These are phyloP conservation scores for Sclerotinia trifoliorum DNA, from an alignment of 2,329 filamentous ascomycete species.

Conservation along the genomic window DNA sequence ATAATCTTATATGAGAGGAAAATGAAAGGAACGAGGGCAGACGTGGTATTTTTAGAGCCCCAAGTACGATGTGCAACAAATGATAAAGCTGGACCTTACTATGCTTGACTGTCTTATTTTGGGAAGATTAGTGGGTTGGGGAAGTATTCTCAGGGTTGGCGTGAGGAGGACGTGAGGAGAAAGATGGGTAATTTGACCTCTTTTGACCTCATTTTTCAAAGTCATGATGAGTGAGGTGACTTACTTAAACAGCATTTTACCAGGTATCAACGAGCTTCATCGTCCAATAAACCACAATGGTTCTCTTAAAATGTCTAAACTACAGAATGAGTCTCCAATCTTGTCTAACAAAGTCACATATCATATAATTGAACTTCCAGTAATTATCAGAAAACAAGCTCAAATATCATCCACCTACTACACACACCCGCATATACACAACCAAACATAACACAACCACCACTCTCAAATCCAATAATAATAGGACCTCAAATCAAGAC, in stretches of 20 bases:
- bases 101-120: neutral
- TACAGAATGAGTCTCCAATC: too few relatives aligned
- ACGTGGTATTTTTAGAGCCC: neutral
- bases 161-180: neutral
- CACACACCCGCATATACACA: neutral
- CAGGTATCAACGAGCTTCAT: neutral
- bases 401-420: neutral
- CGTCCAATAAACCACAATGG: too few relatives aligned
- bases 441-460: neutral
- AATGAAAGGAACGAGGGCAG: neutral
- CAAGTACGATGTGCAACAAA: conserved; percentile 10
- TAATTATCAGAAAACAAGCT: neutral
- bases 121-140: neutral
- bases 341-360: neutral
- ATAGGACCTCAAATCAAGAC: neutral
- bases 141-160: neutral
- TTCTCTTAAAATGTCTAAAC: too few relatives aligned
- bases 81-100: neutral
- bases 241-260: neutral
- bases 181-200: neutral
- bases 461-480: neutral
- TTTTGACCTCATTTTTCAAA: neutral
- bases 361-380: neutral
- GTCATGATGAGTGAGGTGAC: neutral
- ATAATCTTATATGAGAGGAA: neutral